Conservation (phyloP, 2,329 filamentous ascomycete species). For the Fusarium siculi region DNA sequence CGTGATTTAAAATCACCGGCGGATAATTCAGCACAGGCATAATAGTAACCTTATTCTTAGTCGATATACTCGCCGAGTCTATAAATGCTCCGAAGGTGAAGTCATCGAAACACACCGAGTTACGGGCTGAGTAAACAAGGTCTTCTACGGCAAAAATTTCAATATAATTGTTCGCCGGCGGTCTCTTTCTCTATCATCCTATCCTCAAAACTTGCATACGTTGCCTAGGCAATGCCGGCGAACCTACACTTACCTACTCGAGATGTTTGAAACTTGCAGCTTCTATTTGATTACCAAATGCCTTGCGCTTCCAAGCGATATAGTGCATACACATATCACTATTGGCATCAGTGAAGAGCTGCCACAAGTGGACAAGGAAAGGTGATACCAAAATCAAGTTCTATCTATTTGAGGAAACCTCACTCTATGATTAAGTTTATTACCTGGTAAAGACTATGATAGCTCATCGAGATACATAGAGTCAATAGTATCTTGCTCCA, state of each 20-base stretch:
- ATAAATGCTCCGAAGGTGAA: neutral
- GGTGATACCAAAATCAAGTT: neutral
- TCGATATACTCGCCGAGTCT: neutral
- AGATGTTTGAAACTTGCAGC: neutral
- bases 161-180: neutral
- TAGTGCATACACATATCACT: neutral
- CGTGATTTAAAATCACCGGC: neutral
- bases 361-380: neutral
- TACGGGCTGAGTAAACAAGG: fast-evolving
- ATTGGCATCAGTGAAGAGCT: too few relatives aligned
- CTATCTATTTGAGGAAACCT: fast-evolving
- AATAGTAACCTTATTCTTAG: neutral
- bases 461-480: neutral
- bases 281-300: neutral
- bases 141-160: neutral
- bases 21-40: neutral
- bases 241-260: too few relatives aligned
- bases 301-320: too few relatives aligned
- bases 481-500: neutral
- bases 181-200: fast-evolving
- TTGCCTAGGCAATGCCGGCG: fast-evolving
- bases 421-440: neutral
- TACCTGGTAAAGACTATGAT: neutral
- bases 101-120: neutral
- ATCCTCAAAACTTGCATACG: neutral